Evolutionary conservation across 352 stramenopile genomes (phyloP).

Genomic region (Bremia lactucae): DNA sequence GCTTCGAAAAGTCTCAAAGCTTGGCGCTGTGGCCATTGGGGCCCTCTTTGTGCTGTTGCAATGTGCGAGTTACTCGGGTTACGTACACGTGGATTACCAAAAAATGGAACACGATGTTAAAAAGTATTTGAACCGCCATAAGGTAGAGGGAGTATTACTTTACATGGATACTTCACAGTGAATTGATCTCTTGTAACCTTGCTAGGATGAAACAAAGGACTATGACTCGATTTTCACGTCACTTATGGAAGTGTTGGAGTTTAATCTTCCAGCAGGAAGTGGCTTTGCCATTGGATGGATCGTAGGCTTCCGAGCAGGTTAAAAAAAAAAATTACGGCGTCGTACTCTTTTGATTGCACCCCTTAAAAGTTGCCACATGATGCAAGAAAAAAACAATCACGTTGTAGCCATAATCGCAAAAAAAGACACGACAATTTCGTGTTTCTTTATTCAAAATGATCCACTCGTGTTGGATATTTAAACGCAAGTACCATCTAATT

Average conservation of each 20-base stretch:
- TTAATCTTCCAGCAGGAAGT: slow-evolving; percentile 61
- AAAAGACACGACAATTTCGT: too few species aligned
- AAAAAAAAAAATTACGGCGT: too few species aligned
- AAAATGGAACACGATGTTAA: slow-evolving; percentile 80
- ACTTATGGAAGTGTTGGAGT: slow-evolving; percentile 70
- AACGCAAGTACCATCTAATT: too few species aligned
- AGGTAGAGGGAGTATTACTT: slow-evolving; percentile 42
- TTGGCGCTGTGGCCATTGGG: slow-evolving; percentile 76
- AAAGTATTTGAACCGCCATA: slow-evolving; percentile 65
- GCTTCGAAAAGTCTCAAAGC: slow-evolving; percentile 87
- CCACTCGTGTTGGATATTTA: too few species aligned
- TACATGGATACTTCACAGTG: too few species aligned
- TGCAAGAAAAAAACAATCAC: too few species aligned
- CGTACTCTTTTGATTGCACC: too few species aligned
- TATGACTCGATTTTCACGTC: slow-evolving; percentile 67
- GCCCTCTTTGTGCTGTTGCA: slow-evolving; percentile 84
- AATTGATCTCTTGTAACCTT: not conserved
- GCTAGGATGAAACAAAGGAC: slow-evolving; percentile 58
- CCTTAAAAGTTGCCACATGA: too few species aligned
- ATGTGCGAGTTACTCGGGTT: slow-evolving; percentile 80
- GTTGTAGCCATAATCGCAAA: too few species aligned
- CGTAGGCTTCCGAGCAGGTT: slow-evolving; percentile 67
- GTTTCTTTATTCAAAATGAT: too few species aligned
- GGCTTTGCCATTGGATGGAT: slow-evolving; percentile 69
- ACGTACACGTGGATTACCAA: slow-evolving; percentile 88